phyloP scores from a whole-genome alignment of 2,329 filamentous ascomycete species.

The Talaromyces pinophilus region DNA sequence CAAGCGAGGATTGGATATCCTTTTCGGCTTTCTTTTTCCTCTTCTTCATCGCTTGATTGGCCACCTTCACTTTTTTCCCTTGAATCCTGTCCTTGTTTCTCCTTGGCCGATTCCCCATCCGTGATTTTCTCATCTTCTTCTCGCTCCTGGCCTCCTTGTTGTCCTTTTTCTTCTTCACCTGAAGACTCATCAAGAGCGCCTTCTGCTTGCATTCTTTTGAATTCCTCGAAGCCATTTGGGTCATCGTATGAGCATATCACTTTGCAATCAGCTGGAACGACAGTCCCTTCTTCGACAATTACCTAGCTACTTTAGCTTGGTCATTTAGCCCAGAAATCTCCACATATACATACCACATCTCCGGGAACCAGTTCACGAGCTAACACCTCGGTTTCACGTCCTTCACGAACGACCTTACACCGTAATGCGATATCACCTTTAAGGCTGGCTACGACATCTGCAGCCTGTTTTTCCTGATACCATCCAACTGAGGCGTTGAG shows the following conservation, averaged over 20 bases:
- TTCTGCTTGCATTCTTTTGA: conserved; percentile 63
- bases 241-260: conserved; percentile 72
- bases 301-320: conserved; percentile 48
- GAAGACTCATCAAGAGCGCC: conserved; percentile 63
- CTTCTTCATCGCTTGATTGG: conserved; percentile 27
- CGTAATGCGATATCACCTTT: conserved; percentile 80
- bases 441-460: conserved; percentile 72
- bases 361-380: conserved; percentile 73
- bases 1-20: conserved; percentile 68
- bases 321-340: background rate
- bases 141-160: conserved; percentile 55
- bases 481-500: conserved; percentile 76
- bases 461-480: conserved; percentile 80
- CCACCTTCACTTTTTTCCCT: conserved; percentile 21
- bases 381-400: conserved; percentile 65
- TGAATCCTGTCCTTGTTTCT: conserved; percentile 22
- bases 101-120: conserved; percentile 27
- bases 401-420: conserved; percentile 66
- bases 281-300: conserved; percentile 69
- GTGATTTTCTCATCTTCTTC: conserved; percentile 37
- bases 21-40: conserved; percentile 39
- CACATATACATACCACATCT: conserved; percentile 62
- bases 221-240: conserved; percentile 67
- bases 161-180: conserved; percentile 55
- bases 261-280: conserved; percentile 68